Base-by-base conservation (phyloP, 345 rosid species). In the Gossypium longicalyx region DNA sequence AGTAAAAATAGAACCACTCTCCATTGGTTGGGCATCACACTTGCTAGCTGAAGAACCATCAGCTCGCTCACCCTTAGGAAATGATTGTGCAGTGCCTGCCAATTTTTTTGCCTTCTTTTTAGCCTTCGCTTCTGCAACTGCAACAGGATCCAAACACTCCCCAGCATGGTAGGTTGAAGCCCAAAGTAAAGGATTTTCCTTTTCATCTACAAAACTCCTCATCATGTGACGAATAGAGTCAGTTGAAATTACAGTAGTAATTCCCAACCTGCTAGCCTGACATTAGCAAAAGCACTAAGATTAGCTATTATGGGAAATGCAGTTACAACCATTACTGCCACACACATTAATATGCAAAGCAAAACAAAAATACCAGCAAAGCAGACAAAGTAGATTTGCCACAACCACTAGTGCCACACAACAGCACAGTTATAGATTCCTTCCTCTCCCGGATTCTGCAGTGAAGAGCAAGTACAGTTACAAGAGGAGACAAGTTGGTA, bases 361-460 rank as follows among this genome's bases (percentile, higher is more conserved):
- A 13, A 43, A 70, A 75, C 71, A 68, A 79, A 68, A 47, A 62
- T 88, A 96, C 99, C 92, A 96, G 93, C 87, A 96, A 87, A 12
- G 99, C 93, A 22, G 99, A 93, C 86, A 96, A 79, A 70, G 99
- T 96, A 78, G 99, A 96, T 87, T 96, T 96, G 45, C 99, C 98
- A 84, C 99, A 96, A 81, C 99, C 99, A 79, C 99, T 96, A 63
- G 99, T 96, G 72, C 99, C 99, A 77, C 99, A 96, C 84, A 96
- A 79, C 77, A 96, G 87, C 78, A 96, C 90, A 65, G 99, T 96
- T 73, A 91, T 89, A 81, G 98, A 96, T 82, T 96, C 97, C 84
- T 91, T 96, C 89, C 90, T 93, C 83, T 96, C 99, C 67, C 99
- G 91, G 83, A 93, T 88, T 88, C 99, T 96, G 93, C 88, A 58